Evolutionary conservation across 2,329 filamentous ascomycete genomes (phyloP), one percentile per base, ranked within the genome.

Genomic region (Colletotrichum sansevieriae): DNA sequence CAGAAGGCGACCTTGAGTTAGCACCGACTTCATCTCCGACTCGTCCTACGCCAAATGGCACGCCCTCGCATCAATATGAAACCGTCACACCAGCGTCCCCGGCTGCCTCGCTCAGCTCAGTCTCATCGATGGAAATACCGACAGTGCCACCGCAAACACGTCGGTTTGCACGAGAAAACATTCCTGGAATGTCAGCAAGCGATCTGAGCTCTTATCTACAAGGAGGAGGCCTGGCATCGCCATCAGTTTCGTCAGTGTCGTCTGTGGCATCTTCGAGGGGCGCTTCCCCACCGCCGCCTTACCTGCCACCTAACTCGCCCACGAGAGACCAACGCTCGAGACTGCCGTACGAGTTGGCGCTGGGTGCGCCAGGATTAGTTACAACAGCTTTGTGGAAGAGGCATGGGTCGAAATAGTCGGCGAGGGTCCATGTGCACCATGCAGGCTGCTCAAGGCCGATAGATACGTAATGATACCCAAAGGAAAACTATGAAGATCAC

Each of bases 131-230:
- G 15, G 63, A 63, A 18, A 13, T 56, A 15, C 51, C 44, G 4
- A 9, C 52, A 9, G 20, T 41, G 43, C 62, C 55, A 13, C 51
- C 41, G 10, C 62, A 56, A 22, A 52, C 49, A 6, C 56, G 63
- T 5, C 62, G 51, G 43, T 39, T 37, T 11, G 10, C 60, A 37
- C 11, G 57, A 47, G 56, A 41, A 35, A 51, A 41, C 10, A 37
- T 41, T 4, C 29, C 61, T 5, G 66, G 66, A 15, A 69, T 69
- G 66, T 41, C 56, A 5, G 25, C 62, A 25, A 39, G 25, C 43
- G 66, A 69, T 15, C n/a, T 69, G 47, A 69, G 66, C 49, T 64
- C 63, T 6, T 69, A 56, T 12, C 55, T 69, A 13, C 67, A 68
- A 22, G 67, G 64, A 6, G 67, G 37, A 15, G 35, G 55, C 11